Percentiles rank a stretch among this genome's conserved stretches.
phyloP scores from a whole-genome alignment of 768 basidiomycete species.

The Dendrothele bispora region DNA sequence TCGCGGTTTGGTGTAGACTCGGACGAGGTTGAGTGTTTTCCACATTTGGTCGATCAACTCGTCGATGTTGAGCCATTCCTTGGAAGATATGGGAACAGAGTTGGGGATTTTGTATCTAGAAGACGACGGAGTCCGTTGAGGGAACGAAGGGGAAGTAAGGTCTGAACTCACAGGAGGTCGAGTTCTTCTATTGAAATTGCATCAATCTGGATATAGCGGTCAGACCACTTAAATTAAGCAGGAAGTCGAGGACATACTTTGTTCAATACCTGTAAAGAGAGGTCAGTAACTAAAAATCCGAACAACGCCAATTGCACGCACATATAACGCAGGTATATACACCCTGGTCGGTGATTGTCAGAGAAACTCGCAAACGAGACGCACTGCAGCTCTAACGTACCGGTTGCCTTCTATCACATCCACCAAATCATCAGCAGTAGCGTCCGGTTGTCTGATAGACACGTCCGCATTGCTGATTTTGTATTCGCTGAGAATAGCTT shows the following conservation, averaged over 20 bases:
- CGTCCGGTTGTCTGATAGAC: conserved; percentile 88
- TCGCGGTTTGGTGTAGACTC: conserved; percentile 95
- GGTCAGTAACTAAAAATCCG: too few species aligned
- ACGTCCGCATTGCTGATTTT: conserved; percentile 86
- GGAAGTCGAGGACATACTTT: conserved; percentile 53
- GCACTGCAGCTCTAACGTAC: too few species aligned
- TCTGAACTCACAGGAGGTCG: conserved; percentile 69
- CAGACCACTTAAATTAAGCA: conserved; percentile 5
- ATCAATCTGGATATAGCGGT: conserved; percentile 65
- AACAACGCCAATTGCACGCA: too few species aligned
- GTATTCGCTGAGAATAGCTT: conserved; percentile 93
- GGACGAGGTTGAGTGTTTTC: conserved; percentile 87
- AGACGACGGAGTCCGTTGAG: conserved; percentile 3
- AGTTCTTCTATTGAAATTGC: conserved; percentile 98
- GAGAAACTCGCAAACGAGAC: conserved; percentile 5
- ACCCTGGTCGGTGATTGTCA: conserved; percentile 52
- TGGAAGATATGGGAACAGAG: conserved; percentile 92
- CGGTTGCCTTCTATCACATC: conserved; percentile 97
- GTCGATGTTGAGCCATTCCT: conserved; percentile 95
- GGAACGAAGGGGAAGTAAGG: conserved; percentile 1
- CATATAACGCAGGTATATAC: conserved; percentile 91
- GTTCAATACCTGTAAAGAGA: conserved; percentile 83
- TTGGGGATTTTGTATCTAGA: conserved; percentile 89
- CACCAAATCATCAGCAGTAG: conserved; percentile 93
- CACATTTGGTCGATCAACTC: conserved; percentile 94